Conservation (phyloP, 345 rosid species). For the Eucalyptus microcorys region DNA sequence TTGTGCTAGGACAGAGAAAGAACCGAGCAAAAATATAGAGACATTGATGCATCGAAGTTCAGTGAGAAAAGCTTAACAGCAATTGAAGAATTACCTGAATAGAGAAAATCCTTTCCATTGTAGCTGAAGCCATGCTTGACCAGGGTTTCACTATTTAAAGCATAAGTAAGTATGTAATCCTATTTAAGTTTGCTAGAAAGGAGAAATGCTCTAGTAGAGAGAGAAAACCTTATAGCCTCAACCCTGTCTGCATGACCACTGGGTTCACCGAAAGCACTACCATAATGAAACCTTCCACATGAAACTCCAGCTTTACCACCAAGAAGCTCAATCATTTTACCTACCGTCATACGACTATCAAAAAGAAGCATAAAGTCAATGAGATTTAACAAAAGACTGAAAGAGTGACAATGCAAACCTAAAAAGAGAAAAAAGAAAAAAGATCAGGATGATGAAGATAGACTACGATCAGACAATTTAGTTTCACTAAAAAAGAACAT, state of each 20-base stretch:
- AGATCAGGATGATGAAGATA: background rate
- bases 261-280: conserved; percentile 95
- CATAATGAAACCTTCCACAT: conserved; percentile 78
- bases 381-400: background rate
- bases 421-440: background rate
- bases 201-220: background rate
- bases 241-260: conserved; percentile 94
- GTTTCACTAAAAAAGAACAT: background rate
- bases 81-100: conserved; percentile 48
- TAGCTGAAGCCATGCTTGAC: conserved; percentile 72
- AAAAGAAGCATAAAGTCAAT: background rate
- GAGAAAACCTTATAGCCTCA: conserved; percentile 58
- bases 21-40: background rate
- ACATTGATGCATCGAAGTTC: background rate
- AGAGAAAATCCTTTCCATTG: conserved; percentile 83
- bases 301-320: conserved; percentile 95
- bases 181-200: background rate
- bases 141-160: conserved; percentile 47
- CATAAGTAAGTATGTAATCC: background rate
- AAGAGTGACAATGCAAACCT: background rate
- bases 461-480: background rate
- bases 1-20: background rate
- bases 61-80: background rate
- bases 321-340: conserved; percentile 97
- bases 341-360: conserved; percentile 93